phyloP scores from a whole-genome alignment of 2,329 filamentous ascomycete species.

The Scedosporium minutisporum region DNA sequence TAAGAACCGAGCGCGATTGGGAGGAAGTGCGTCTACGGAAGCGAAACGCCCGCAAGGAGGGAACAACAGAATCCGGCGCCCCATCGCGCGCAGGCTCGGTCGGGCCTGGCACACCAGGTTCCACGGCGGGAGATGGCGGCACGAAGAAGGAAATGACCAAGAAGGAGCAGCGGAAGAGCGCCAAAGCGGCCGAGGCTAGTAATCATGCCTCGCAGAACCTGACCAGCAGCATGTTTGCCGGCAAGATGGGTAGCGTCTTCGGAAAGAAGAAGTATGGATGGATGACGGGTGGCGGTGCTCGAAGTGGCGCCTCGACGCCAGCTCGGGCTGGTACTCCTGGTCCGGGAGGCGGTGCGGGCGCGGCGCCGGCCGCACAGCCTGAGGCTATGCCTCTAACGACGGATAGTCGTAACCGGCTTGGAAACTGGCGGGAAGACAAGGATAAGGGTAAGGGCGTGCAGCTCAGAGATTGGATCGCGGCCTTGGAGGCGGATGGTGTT shows the following conservation, averaged over 20 bases:
- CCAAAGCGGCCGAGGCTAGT: constrained; percentile 66
- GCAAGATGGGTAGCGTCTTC: constrained; percentile 45
- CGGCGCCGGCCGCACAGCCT: constrained; percentile 7
- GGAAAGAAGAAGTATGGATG: constrained; percentile 62
- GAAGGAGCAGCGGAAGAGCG: constrained; percentile 72
- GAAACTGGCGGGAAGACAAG: constrained; percentile 69
- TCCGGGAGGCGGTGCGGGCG: constrained; percentile 13
- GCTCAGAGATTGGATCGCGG: constrained; percentile 70
- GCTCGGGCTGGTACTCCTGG: constrained; percentile 24
- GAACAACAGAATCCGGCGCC: constrained; percentile 39
- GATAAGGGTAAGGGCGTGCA: constrained; percentile 72
- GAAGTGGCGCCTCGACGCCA: constrained; percentile 45
- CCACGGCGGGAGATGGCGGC: neutral
- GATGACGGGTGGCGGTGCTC: constrained; percentile 49
- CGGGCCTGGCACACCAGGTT: constrained; percentile 26
- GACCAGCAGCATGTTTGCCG: constrained; percentile 64
- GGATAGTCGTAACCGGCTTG: constrained; percentile 53
- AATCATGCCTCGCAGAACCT: constrained; percentile 75
- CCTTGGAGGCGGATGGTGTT: constrained; percentile 68
- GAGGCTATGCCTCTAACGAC: constrained; percentile 36
- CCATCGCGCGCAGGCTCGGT: constrained; percentile 45
- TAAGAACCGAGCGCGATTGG: constrained; percentile 55
- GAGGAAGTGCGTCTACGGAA: constrained; percentile 65
- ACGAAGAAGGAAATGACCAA: constrained; percentile 63
- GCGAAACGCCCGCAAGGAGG: constrained; percentile 53